Evolutionary conservation across 1,139 yeast species (phyloP).

Genomic region (Schwanniomyces etchellsii): DNA sequence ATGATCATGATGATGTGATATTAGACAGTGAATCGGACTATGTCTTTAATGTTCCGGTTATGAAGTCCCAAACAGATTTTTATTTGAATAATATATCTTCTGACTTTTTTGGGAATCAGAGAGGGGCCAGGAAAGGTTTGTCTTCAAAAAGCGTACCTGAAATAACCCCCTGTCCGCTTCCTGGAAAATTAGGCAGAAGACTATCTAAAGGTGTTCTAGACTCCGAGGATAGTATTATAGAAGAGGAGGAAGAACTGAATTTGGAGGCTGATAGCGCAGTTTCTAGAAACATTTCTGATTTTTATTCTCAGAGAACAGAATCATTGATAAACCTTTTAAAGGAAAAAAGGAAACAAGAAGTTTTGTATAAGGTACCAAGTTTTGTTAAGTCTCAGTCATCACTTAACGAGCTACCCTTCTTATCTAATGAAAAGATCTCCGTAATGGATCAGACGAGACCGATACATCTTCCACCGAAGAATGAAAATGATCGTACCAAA

Average conservation of each 20-base stretch:
- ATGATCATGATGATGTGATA: conserved; percentile 39
- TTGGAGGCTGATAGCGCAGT: conserved; percentile 26
- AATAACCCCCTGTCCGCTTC: conserved; percentile 30
- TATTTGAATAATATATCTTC: conserved; percentile 18
- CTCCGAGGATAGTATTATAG: conserved; percentile 1
- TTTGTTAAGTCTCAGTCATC: conserved; percentile 37
- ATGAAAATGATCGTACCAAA: conserved; percentile 26
- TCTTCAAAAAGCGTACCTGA: conserved; percentile 3
- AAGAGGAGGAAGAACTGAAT: neutral
- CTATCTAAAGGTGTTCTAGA: conserved; percentile 4
- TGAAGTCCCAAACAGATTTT: conserved; percentile 31
- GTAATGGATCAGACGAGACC: conserved; percentile 41
- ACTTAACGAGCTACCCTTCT: conserved; percentile 34
- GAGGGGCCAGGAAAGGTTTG: conserved; percentile 17
- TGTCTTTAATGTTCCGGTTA: conserved; percentile 42
- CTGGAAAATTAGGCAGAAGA: conserved; percentile 21
- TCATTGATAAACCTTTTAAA: conserved; percentile 30
- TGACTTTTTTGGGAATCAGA: conserved; percentile 24
- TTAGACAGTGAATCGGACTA: conserved; percentile 33
- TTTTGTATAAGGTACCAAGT: conserved; percentile 34
- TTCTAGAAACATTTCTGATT: conserved; percentile 30
- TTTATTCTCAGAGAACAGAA: conserved; percentile 32
- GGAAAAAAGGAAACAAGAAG: conserved; percentile 26
- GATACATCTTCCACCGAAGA: conserved; percentile 41
- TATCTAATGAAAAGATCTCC: conserved; percentile 38